Percentiles rank a stretch among this genome's conserved stretches.
Evolutionary conservation across 23 red algal genomes (phyloP).

Genomic region (Gracilariopsis chorda): DNA sequence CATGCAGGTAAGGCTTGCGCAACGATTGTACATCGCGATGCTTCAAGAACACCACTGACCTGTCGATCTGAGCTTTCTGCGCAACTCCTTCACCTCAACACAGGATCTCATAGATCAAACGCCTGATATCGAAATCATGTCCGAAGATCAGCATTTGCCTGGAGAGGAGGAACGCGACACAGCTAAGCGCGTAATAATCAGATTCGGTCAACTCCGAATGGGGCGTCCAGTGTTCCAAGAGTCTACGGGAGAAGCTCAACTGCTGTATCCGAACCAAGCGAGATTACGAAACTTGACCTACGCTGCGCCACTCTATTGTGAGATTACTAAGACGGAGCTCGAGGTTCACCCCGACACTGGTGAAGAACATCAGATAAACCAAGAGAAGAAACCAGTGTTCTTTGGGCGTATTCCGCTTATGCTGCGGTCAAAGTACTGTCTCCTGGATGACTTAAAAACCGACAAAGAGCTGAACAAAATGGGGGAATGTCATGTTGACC

Average conservation of each 20-base stretch:
- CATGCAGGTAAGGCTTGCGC: constrained; percentile 75
- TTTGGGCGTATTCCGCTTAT: constrained; percentile 95
- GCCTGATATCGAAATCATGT: constrained; percentile 80
- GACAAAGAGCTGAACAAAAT: constrained; percentile 76
- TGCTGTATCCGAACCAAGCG: constrained; percentile 95
- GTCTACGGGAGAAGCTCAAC: constrained; percentile 66
- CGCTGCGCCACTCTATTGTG: constrained; percentile 87
- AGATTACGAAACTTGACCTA: constrained; percentile 94
- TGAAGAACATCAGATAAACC: constrained; percentile 31
- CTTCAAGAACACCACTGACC: background rate
- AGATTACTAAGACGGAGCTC: constrained; percentile 59
- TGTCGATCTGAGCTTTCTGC: background rate
- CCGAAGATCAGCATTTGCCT: constrained; percentile 91
- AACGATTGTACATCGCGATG: background rate
- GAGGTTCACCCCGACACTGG: constrained; percentile 54
- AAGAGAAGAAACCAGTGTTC: constrained; percentile 41
- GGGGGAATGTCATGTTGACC: constrained; percentile 96
- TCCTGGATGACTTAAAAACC: constrained; percentile 49
- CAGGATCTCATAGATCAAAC: constrained; percentile 86
- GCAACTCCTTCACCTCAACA: background rate
- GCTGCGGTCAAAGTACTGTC: constrained; percentile 88
- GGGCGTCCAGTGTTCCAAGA: constrained; percentile 90
- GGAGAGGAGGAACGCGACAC: constrained; percentile 65
- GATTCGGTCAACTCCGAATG: constrained; percentile 89
- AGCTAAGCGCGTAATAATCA: constrained; percentile 70